Percentiles rank a stretch among this genome's conserved stretches.
Evolutionary conservation across 495 filamentous ascomycete genomes (phyloP).

Genomic region (Aspergillus ostianus): DNA sequence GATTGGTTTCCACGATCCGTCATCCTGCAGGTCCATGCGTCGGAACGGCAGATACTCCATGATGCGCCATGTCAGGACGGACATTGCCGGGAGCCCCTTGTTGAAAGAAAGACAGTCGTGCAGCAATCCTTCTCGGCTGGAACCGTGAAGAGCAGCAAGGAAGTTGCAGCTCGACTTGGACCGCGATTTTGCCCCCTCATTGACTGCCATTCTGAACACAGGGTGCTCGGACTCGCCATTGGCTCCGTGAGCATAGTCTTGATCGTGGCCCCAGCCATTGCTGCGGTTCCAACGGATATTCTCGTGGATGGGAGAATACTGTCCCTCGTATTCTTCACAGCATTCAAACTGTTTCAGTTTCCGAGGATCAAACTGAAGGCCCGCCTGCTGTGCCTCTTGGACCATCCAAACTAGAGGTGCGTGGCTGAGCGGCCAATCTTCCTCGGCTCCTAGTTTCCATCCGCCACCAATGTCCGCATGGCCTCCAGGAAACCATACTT

Average conservation of each 20-base stretch:
- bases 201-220: background rate
- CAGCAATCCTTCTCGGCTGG: constrained; percentile 60
- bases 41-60: constrained; percentile 88
- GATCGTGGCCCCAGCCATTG: constrained; percentile 22
- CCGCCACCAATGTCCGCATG: constrained; percentile 86
- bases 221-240: constrained; percentile 4
- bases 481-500: constrained; percentile 81
- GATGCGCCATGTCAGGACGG: constrained; percentile 71
- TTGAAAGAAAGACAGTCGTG: constrained; percentile 74
- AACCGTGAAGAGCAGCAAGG: constrained; percentile 54
- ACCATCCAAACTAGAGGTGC: constrained; percentile 84
- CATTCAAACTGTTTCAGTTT: constrained; percentile 69
- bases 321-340: constrained; percentile 47
- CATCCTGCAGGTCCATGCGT: constrained; percentile 71
- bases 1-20: constrained; percentile 81
- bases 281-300: constrained; percentile 36
- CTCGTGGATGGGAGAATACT: constrained; percentile 43
- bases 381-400: constrained; percentile 70
- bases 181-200: constrained; percentile 24
- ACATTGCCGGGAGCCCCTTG: constrained; percentile 55
- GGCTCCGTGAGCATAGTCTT: constrained; percentile 16
- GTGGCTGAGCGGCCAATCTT: constrained; percentile 64
- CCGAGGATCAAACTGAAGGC: constrained; percentile 65
- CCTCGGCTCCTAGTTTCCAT: constrained; percentile 61
- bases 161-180: constrained; percentile 41